A percentile compares a stretch with the other conserved stretches of the same genome.
phyloP scores from a whole-genome alignment of 2,329 filamentous ascomycete genomes.

The Penicillium sclerotiorum region DNA sequence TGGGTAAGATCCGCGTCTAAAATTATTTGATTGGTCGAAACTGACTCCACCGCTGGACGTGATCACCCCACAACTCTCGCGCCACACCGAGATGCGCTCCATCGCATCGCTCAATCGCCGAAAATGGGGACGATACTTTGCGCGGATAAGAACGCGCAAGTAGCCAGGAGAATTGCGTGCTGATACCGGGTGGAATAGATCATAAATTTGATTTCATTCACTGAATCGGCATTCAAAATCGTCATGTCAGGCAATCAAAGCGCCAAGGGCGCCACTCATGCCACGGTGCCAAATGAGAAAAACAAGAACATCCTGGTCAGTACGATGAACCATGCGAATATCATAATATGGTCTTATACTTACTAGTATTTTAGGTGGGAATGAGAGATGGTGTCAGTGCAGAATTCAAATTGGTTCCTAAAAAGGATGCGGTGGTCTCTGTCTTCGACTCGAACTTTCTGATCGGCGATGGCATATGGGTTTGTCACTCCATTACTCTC shows the following conservation, averaged over 20 bases:
- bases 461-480: neutral
- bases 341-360: neutral
- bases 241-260: neutral
- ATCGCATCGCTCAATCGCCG: neutral
- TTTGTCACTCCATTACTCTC: neutral
- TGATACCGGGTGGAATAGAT: neutral
- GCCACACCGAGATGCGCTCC: neutral
- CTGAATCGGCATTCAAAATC: neutral
- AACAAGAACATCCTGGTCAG: neutral
- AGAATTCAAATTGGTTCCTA: neutral
- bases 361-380: neutral
- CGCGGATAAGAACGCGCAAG: neutral
- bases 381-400: neutral
- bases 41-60: neutral
- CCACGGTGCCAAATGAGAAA: neutral
- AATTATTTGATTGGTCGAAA: neutral
- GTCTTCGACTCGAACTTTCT: neutral
- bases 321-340: neutral
- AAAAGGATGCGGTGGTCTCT: neutral
- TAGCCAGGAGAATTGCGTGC: neutral
- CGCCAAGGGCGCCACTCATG: neutral
- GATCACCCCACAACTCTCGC: neutral
- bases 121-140: neutral
- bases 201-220: neutral
- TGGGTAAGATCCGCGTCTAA: neutral